These are phyloP conservation scores for Phytophthora chlamydospora DNA, from an alignment of 352 stramenopile genomes.

Conservation along the genomic window DNA sequence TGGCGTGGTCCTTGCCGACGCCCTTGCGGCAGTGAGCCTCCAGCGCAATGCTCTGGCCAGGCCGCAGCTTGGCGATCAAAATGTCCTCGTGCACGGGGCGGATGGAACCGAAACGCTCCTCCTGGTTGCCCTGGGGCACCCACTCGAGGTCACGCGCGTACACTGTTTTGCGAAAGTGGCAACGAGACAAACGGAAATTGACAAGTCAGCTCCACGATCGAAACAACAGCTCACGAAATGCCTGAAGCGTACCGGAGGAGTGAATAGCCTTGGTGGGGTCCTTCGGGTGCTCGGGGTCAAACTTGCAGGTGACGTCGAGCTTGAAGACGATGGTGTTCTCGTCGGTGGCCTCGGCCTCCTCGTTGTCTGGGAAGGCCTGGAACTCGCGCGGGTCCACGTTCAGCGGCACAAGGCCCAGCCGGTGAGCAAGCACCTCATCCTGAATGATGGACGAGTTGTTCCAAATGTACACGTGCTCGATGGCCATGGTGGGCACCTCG, in stretches of 20 bases:
- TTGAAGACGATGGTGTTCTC: conserved; percentile 97
- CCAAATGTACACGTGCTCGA: conserved; percentile 94
- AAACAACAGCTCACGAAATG: neutral
- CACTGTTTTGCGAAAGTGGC: conserved; percentile 46
- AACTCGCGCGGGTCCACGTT: conserved; percentile 88
- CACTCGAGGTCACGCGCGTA: conserved; percentile 96
- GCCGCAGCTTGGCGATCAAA: conserved; percentile 95
- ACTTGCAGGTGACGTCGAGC: conserved; percentile 92
- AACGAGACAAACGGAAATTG: conserved; percentile 7
- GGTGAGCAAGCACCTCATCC: conserved; percentile 93
- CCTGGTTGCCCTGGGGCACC: conserved; percentile 96
- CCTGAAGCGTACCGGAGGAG: conserved; percentile 53
- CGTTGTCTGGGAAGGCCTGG: conserved; percentile 85
- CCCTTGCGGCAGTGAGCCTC: conserved; percentile 95
- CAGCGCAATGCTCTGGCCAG: conserved; percentile 96
- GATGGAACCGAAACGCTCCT: conserved; percentile 87
- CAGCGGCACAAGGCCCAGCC: conserved; percentile 87
- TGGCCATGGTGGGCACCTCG: conserved; percentile 93
- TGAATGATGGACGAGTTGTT: conserved; percentile 95
- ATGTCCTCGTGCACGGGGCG: conserved; percentile 95
- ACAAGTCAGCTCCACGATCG: conserved; percentile 9
- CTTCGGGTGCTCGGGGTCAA: conserved; percentile 67
- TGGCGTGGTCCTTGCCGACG: conserved; percentile 97
- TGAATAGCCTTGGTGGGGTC: conserved; percentile 71
- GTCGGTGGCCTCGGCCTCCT: conserved; percentile 92